Evolutionary conservation across 495 filamentous ascomycete species (phyloP).

Genomic region (Neurospora discreta): DNA sequence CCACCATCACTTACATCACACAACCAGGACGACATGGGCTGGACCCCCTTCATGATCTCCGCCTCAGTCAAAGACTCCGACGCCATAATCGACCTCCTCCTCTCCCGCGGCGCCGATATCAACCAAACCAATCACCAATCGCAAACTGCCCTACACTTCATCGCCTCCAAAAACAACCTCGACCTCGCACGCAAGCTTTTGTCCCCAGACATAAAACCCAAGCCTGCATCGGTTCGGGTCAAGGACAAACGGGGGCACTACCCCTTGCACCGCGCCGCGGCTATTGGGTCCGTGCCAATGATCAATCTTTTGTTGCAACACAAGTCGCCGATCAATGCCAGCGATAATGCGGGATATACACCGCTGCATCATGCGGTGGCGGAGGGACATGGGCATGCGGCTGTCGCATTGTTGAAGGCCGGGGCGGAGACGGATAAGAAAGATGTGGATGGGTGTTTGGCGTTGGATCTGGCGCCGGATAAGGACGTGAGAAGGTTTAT

Average conservation of each 20-base stretch:
- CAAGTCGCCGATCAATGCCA: conserved; percentile 73
- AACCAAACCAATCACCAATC: conserved; percentile 30
- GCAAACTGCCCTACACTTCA: conserved; percentile 82
- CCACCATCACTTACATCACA: no score
- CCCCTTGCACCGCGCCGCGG: conserved; percentile 81
- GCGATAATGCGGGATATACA: conserved; percentile 75
- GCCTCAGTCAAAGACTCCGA: conserved; percentile 65
- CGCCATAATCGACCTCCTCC: conserved; percentile 57
- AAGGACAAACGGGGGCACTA: conserved; percentile 81
- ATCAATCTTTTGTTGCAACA: conserved; percentile 68
- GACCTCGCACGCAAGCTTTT: conserved; percentile 71
- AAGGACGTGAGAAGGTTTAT: conserved; percentile 55
- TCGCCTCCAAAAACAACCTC: conserved; percentile 78
- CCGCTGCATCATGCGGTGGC: conserved; percentile 88
- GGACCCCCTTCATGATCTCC: conserved; percentile 94
- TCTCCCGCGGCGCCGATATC: conserved; percentile 74
- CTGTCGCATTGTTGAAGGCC: conserved; percentile 66
- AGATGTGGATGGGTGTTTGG: conserved; percentile 57
- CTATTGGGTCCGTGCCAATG: conserved; percentile 78
- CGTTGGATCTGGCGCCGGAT: conserved; percentile 81
- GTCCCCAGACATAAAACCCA: conserved; percentile 39
- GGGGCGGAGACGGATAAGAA: conserved; percentile 76
- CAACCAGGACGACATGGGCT: conserved; percentile 65
- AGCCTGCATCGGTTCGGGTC: conserved; percentile 62
- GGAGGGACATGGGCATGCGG: conserved; percentile 88